Base-by-base conservation (phyloP, 2,329 filamentous ascomycete genomes). In the Botryotinia convoluta region DNA sequence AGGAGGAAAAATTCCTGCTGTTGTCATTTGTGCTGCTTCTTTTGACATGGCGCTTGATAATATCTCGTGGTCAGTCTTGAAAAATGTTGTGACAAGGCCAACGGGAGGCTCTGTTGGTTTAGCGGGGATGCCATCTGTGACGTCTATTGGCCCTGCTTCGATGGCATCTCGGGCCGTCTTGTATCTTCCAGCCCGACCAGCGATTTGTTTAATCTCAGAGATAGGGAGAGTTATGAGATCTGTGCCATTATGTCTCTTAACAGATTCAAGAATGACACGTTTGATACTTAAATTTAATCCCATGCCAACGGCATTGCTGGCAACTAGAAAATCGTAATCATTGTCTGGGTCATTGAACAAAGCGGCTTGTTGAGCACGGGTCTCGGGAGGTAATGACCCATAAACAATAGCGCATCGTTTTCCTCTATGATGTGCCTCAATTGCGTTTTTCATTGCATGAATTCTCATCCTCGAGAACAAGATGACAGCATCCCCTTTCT, bases 271-370 rank as follows among this genome's bases (percentile, higher is more conserved):
- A 71, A 99, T 89, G 74, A 99, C 88, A 39, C 97, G 92, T 80
- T 94, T 96, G 81, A 98, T 94, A 82, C 90, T 94, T 81, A 99
- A 83, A 79, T 99, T 99, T 35, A 99, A 85, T 1, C 97, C 96
- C 95, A 99, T 98, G 54, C 96, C 96, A 75, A 99, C 95, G 64
- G 96, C 96, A 83, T 98, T 94, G 78, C 94, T 98, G 14, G 97
- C 96, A 39, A 96, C 95, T 9, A 99, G 86, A 78, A 91, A 97
- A 81, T 99, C 96, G 80, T 98, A 99, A 74, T 98, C 95, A 81
- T 97, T 99, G 80, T 97, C 83, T 0, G 94, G 95, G 76, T 98
- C 93, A 80, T 99, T 99, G 86, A 99, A 99, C 0, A 98, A 86
- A 26, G 90, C 90, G 0, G 96, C 96, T 83, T 99, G 96, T 80